These are phyloP conservation scores for Komagataella pastoris DNA, from an alignment of 805 yeast genomes.

Conservation along the genomic window DNA sequence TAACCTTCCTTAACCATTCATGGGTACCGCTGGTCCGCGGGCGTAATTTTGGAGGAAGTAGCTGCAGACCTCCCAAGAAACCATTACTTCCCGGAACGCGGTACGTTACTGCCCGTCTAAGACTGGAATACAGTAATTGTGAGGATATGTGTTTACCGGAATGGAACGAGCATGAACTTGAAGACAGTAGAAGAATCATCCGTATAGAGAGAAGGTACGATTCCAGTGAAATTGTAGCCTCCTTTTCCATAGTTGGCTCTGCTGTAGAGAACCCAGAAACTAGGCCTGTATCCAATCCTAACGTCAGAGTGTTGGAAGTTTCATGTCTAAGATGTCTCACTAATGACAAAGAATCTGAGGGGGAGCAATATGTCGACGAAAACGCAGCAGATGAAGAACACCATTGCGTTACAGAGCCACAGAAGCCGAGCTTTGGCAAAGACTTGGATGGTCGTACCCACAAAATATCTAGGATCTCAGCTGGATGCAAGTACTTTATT, in stretches of 20 bases:
- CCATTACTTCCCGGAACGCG: constrained; percentile 7
- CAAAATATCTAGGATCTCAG: no score
- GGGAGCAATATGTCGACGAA: constrained; percentile 6
- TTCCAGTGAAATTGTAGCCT: constrained; percentile 30
- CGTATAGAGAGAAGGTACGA: constrained; percentile 42
- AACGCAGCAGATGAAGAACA: no score
- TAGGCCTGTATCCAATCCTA: constrained; percentile 28
- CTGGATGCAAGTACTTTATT: constrained; percentile 27
- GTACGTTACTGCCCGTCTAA: constrained; percentile 32
- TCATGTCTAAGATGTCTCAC: constrained; percentile 36
- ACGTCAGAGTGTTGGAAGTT: constrained; percentile 25
- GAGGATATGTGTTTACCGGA: constrained; percentile 33
- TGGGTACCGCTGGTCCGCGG: constrained; percentile 21
- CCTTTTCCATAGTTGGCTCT: constrained; percentile 37
- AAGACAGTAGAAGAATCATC: constrained; percentile 41
- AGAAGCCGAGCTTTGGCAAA: no score
- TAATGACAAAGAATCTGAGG: no score
- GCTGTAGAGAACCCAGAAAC: constrained; percentile 32
- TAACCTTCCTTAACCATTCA: background rate
- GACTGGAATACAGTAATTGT: constrained; percentile 27
- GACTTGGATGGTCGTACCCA: no score
- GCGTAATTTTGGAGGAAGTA: constrained; percentile 38
- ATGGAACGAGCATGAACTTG: constrained; percentile 32
- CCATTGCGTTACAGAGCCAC: no score
- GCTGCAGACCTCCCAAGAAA: constrained; percentile 35